Evolutionary conservation across 2,329 filamentous ascomycete species (phyloP).

Genomic region (Tolypocladium tropicale): DNA sequence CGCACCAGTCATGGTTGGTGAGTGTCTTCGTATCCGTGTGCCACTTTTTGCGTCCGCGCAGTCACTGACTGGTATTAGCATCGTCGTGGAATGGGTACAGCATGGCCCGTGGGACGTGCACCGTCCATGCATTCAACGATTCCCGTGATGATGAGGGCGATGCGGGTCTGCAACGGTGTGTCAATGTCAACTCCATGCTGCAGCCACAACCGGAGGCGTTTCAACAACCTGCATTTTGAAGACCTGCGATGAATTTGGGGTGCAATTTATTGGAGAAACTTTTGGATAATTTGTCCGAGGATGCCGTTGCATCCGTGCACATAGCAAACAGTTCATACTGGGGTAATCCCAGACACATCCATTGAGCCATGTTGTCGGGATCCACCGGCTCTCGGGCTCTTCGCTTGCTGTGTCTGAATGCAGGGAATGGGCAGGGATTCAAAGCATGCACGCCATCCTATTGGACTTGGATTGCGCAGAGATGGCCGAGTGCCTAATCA

Average conservation of each 20-base stretch:
- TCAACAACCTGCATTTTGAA: constrained; percentile 1
- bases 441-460: no score
- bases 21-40: constrained; percentile 15
- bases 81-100: constrained; percentile 76
- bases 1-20: constrained; percentile 64
- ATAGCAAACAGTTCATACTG: no score
- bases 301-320: background rate
- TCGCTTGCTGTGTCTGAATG: no score
- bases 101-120: constrained; percentile 63
- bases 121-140: constrained; percentile 70
- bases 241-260: background rate
- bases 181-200: constrained; percentile 55
- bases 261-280: background rate
- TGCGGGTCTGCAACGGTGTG: constrained; percentile 42
- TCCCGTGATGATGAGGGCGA: constrained; percentile 53
- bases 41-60: background rate
- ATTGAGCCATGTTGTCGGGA: no score
- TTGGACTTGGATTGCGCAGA: no score
- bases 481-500: no score
- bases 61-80: constrained; percentile 39
- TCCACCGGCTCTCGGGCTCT: no score
- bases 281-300: no score
- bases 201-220: constrained; percentile 22
- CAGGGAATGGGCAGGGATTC: no score
- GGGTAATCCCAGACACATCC: no score